A percentile compares a stretch with the other conserved stretches of the same genome.
Evolutionary conservation across 768 basidiomycete species (phyloP).

Genomic region (Collybia mongolica): DNA sequence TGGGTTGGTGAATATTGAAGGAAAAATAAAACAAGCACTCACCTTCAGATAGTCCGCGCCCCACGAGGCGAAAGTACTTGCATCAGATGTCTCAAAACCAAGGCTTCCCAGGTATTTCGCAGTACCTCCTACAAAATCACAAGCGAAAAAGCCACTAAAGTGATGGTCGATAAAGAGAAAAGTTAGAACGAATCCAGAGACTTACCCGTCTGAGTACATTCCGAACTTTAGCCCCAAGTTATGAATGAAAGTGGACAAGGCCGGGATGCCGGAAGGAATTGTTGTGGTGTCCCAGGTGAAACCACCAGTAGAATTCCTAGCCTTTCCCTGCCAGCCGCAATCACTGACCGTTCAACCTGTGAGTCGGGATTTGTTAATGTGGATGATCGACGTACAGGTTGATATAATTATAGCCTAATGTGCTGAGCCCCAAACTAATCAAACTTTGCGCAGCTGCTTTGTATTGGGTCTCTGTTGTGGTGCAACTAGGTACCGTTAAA

Average conservation of each 20-base stretch:
- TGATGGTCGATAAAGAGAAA: not conserved
- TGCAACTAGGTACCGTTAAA: conserved; percentile 26
- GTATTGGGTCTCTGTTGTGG: conserved; percentile 41
- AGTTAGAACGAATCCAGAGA: not conserved
- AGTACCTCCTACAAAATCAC: conserved; percentile 43
- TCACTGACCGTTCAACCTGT: conserved; percentile 26
- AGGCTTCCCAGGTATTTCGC: conserved; percentile 44
- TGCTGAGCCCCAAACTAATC: conserved; percentile 32
- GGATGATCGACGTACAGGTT: conserved; percentile 31
- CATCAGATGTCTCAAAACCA: conserved; percentile 46
- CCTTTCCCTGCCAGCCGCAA: conserved; percentile 49
- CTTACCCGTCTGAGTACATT: conserved; percentile 53
- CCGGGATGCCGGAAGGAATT: conserved; percentile 36
- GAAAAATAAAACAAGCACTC: not conserved
- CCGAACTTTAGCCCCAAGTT: conserved; percentile 56
- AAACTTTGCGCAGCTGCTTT: conserved; percentile 36
- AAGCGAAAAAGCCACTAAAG: conserved; percentile 42
- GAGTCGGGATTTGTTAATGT: not conserved
- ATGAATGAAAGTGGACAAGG: conserved; percentile 36
- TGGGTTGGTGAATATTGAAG: too few species aligned
- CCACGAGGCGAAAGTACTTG: conserved; percentile 46
- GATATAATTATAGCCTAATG: conserved; percentile 40
- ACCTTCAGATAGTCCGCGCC: conserved; percentile 47
- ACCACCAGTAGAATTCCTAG: conserved; percentile 35
- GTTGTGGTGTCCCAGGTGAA: conserved; percentile 43